Conservation (phyloP, 2,329 filamentous ascomycete species). For the Cladobotryum mycophilum region DNA sequence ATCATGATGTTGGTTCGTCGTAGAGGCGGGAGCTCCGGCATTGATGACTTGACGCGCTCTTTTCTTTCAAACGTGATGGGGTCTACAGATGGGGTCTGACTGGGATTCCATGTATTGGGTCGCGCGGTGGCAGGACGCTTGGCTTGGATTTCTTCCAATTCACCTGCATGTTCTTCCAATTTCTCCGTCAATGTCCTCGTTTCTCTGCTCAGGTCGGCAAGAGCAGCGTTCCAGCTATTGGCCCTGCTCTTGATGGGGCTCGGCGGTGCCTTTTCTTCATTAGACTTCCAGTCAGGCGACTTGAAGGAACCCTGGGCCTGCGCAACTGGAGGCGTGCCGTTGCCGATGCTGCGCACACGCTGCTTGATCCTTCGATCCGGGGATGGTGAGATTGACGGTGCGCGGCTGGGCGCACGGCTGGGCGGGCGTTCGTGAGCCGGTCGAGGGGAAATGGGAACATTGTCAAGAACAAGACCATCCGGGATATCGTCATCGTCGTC, state of each 20-base stretch:
- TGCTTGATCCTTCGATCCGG: conserved; percentile 47
- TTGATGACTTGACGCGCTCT: conserved; percentile 56
- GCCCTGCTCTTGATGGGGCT: conserved; percentile 49
- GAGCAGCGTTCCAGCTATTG: conserved; percentile 68
- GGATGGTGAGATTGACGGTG: conserved; percentile 44
- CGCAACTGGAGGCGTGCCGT: conserved; percentile 56
- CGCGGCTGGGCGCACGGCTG: conserved; percentile 37
- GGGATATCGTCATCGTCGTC: conserved; percentile 74
- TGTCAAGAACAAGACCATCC: conserved; percentile 72
- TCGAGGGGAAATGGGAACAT: conserved; percentile 74
- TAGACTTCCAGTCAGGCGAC: conserved; percentile 50
- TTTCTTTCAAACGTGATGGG: conserved; percentile 36
- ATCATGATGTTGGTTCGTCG: conserved; percentile 75
- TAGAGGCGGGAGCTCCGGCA: conserved; percentile 63
- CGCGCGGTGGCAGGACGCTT: conserved; percentile 28
- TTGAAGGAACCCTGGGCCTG: conserved; percentile 53
- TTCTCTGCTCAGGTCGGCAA: conserved; percentile 64
- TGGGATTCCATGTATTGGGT: conserved; percentile 36
- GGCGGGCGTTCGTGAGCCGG: conserved; percentile 49
- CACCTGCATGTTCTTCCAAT: conserved; percentile 70
- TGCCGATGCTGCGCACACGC: conserved; percentile 51
- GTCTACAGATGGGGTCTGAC: conserved; percentile 21
- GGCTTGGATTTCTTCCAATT: conserved; percentile 38
- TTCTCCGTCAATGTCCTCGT: conserved; percentile 70
- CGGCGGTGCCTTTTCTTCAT: conserved; percentile 31